These are phyloP conservation scores for Saccharomyces hybrid DNA, from an alignment of 1,139 yeast genomes.

Conservation along the genomic window DNA sequence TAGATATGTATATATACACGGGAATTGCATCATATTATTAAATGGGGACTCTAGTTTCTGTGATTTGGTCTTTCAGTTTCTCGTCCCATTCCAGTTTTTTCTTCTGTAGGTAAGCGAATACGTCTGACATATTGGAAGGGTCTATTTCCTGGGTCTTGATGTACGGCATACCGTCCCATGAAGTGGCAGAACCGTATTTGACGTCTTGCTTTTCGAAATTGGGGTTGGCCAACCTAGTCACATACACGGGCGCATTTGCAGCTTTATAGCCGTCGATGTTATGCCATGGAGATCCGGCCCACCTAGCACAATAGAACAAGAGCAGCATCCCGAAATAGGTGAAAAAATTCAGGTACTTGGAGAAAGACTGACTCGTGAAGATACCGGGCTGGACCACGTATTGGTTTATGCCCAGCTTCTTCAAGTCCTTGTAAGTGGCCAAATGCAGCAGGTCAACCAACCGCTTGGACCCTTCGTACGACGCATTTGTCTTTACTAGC, in stretches of 20 bases:
- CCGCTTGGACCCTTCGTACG: slow-evolving; percentile 92
- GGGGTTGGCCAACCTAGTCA: slow-evolving; percentile 44
- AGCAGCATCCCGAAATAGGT: slow-evolving; percentile 80
- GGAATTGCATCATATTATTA: slow-evolving; percentile 4
- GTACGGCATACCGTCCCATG: slow-evolving; percentile 56
- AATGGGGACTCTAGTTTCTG: slow-evolving; percentile 39
- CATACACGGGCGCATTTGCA: slow-evolving; percentile 74
- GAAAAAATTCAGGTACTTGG: slow-evolving; percentile 64
- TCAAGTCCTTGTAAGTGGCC: slow-evolving; percentile 52
- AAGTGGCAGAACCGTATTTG: slow-evolving; percentile 72
- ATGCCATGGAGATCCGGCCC: slow-evolving; percentile 79
- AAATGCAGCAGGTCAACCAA: slow-evolving; percentile 75
- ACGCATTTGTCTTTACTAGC: slow-evolving; percentile 50
- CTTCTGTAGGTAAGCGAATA: slow-evolving; percentile 49
- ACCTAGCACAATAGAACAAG: slow-evolving; percentile 80
- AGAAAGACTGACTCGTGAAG: slow-evolving; percentile 76
- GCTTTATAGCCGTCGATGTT: slow-evolving; percentile 83
- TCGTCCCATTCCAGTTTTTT: slow-evolving; percentile 59
- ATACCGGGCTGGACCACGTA: slow-evolving; percentile 92
- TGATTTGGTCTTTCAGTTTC: slow-evolving; percentile 63
- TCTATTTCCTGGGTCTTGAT: slow-evolving; percentile 51
- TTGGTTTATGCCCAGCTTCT: slow-evolving; percentile 50
- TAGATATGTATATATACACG: not conserved
- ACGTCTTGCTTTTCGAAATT: slow-evolving; percentile 40
- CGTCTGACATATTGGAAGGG: slow-evolving; percentile 56